A percentile compares a stretch with the other conserved stretches of the same genome.
These are phyloP conservation scores for Syncephalis plumigaleata DNA, from an alignment of 371 early-diverging fungal genomes.

Conservation along the genomic window DNA sequence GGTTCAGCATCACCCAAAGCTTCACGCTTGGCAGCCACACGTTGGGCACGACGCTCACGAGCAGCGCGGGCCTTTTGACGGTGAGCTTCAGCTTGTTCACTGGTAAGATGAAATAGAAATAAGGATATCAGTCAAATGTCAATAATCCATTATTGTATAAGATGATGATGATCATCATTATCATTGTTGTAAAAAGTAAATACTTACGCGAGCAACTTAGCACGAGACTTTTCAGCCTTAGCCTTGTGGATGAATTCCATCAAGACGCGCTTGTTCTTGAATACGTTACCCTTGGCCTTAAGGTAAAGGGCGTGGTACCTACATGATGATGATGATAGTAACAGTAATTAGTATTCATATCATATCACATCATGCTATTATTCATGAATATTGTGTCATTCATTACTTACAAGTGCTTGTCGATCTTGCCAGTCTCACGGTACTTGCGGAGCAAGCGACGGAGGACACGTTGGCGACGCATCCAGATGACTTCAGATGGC, in stretches of 20 bases:
- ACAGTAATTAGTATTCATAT: neutral
- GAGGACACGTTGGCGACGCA: constrained; percentile 98
- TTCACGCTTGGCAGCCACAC: constrained; percentile 80
- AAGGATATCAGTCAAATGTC: no score
- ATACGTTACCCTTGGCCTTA: constrained; percentile 99
- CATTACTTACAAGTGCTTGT: constrained; percentile 70
- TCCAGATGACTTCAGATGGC: constrained; percentile 95
- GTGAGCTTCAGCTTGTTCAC: constrained; percentile 97
- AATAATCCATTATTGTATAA: neutral
- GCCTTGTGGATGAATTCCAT: constrained; percentile 99
- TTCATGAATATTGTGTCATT: neutral
- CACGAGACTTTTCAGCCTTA: constrained; percentile 97
- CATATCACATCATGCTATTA: no score
- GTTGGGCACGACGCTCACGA: constrained; percentile 79
- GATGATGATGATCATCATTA: neutral
- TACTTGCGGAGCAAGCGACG: constrained; percentile 96
- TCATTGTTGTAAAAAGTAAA: constrained; percentile 1
- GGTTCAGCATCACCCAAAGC: constrained; percentile 24
- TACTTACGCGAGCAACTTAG: constrained; percentile 66
- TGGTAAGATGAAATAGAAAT: constrained; percentile 6
- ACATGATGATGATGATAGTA: neutral
- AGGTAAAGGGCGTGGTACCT: constrained; percentile 92
- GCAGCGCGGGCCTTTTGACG: constrained; percentile 92
- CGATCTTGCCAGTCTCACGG: constrained; percentile 95
- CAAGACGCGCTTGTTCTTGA: constrained; percentile 99